Conservation (phyloP, 148 eudicot species). For the Polygonum maritimum region DNA sequence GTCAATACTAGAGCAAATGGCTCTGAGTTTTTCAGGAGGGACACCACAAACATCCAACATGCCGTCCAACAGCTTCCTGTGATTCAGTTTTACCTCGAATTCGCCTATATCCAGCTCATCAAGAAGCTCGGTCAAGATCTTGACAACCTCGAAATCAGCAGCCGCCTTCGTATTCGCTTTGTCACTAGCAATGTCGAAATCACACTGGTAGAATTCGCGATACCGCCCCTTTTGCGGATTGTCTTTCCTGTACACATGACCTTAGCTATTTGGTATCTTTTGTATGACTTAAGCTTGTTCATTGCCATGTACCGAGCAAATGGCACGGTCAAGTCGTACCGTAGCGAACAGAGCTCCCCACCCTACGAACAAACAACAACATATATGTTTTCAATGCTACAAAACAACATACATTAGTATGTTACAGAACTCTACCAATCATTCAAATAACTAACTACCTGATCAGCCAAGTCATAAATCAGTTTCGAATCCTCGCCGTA, state of each 20-base stretch:
- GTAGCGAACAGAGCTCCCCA: constrained; percentile 93
- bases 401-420: too few relatives aligned
- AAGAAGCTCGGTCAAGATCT: constrained; percentile 83
- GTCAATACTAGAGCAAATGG: constrained; percentile 97
- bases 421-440: neutral
- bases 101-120: constrained; percentile 36
- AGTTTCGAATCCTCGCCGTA: constrained; percentile 96
- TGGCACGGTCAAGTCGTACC: constrained; percentile 96
- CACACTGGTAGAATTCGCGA: constrained; percentile 98
- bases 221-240: constrained; percentile 94
- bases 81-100: constrained; percentile 69
- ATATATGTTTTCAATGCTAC: too few relatives aligned
- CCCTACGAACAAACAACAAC: constrained; percentile 46
- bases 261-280: constrained; percentile 94
- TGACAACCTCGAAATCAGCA: constrained; percentile 86
- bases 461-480: constrained; percentile 98
- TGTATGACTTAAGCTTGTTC: constrained; percentile 77
- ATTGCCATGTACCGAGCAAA: constrained; percentile 90
- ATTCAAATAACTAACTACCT: too few relatives aligned
- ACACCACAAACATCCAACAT: constrained; percentile 93
- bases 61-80: constrained; percentile 87
- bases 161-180: constrained; percentile 50
- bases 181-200: constrained; percentile 91
- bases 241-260: constrained; percentile 94
- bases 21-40: constrained; percentile 76